phyloP scores from a whole-genome alignment of 2,329 filamentous ascomycete genomes.

The Diaporthe nobilis region DNA sequence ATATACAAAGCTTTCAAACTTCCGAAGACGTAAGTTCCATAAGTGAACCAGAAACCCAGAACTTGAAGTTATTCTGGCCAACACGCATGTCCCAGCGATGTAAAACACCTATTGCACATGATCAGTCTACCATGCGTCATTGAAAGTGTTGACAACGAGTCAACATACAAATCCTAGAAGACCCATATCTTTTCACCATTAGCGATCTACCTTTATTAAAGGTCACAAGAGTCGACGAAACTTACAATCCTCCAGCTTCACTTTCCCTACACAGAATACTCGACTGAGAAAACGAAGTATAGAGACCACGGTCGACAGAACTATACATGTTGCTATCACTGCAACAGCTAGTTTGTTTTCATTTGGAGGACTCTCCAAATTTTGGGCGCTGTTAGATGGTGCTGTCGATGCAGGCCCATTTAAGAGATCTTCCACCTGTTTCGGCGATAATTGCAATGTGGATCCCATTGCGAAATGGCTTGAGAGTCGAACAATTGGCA shows the following conservation, averaged over 20 bases:
- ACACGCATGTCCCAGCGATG: neutral
- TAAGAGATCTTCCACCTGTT: neutral
- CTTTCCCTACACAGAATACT: neutral
- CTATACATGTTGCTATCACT: neutral
- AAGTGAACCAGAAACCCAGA: neutral
- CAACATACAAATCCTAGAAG: neutral
- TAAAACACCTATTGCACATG: neutral
- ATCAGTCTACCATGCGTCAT: neutral
- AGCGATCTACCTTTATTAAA: neutral
- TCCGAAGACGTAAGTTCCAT: neutral
- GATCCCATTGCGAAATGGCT: neutral
- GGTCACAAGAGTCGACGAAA: neutral
- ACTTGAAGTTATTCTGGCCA: neutral
- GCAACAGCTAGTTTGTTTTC: neutral
- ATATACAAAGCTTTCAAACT: neutral
- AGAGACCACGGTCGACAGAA: neutral
- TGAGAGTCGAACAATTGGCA: neutral
- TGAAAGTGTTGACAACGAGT: neutral
- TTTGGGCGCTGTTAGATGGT: neutral
- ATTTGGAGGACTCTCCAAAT: neutral
- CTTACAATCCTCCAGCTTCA: conserved; percentile 6
- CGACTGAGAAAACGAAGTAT: neutral
- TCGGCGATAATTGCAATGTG: neutral
- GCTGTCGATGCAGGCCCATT: neutral
- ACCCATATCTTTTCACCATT: neutral